Percentiles rank a stretch among this genome's conserved stretches.
Evolutionary conservation across 331 rosid species (phyloP).

Genomic region (Phaseolus coccineus): DNA sequence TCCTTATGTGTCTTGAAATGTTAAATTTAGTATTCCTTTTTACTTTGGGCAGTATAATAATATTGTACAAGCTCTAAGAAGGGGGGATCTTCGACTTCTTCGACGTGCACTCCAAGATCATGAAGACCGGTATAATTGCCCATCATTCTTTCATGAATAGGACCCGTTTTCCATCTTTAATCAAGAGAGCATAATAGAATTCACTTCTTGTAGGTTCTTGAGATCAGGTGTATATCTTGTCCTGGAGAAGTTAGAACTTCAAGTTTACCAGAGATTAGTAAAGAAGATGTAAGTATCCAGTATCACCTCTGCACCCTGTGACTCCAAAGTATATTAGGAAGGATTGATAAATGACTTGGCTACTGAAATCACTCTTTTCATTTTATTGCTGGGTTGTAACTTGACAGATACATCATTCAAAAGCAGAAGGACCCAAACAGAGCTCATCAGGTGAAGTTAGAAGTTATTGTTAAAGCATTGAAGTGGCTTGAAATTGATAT

Average conservation of each 20-base stretch:
- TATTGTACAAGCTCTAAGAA: constrained; percentile 77
- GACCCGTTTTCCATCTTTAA: constrained; percentile 26
- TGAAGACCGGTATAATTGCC: constrained; percentile 72
- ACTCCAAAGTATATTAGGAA: neutral
- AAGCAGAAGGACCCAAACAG: constrained; percentile 90
- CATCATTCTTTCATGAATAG: constrained; percentile 1
- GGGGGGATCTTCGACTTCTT: constrained; percentile 94
- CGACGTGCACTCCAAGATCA: constrained; percentile 88
- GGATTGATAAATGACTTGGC: constrained; percentile 29
- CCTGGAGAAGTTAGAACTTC: constrained; percentile 97
- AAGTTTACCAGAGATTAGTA: constrained; percentile 90
- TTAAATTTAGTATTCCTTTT: constrained; percentile 27
- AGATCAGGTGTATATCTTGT: constrained; percentile 98
- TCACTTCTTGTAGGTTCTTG: constrained; percentile 70
- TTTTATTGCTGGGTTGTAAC: constrained; percentile 35
- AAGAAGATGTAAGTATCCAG: constrained; percentile 81
- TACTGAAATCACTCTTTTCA: constrained; percentile 38
- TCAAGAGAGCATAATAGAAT: constrained; percentile 30
- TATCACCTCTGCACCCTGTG: constrained; percentile 11
- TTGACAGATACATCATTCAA: constrained; percentile 79
- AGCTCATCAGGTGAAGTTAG: constrained; percentile 97
- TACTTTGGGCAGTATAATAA: constrained; percentile 67
- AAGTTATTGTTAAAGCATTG: constrained; percentile 87
- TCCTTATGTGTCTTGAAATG: constrained; percentile 30
- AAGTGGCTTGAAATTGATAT: constrained; percentile 94